These are phyloP conservation scores for Lasiodiplodia theobromae DNA, from an alignment of 2,329 filamentous ascomycete species.

Conservation along the genomic window DNA sequence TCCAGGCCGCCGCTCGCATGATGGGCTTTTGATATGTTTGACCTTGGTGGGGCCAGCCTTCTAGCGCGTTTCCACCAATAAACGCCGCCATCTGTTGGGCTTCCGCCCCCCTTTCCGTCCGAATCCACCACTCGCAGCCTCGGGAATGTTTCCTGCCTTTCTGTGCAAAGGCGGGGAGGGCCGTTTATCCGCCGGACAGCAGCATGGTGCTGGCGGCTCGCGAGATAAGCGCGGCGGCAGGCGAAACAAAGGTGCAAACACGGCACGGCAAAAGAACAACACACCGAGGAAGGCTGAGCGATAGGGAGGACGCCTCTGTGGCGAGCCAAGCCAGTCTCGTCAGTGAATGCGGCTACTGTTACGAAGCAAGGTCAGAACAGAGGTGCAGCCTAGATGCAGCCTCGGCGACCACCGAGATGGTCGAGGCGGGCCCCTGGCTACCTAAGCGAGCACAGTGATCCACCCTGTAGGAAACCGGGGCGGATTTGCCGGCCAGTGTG, in stretches of 20 bases:
- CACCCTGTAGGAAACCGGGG: background rate
- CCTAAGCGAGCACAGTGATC: background rate
- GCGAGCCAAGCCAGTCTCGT: background rate
- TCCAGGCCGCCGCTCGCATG: background rate
- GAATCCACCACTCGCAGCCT: background rate
- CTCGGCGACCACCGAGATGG: background rate
- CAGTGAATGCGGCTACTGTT: background rate
- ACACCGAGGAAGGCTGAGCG: background rate
- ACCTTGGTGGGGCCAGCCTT: background rate
- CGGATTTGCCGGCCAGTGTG: too few relatives aligned
- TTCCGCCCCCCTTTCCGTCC: background rate
- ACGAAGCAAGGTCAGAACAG: background rate
- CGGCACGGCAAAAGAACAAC: background rate
- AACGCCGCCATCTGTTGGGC: background rate
- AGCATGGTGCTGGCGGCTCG: background rate
- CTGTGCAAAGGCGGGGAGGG: background rate
- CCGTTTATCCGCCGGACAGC: background rate
- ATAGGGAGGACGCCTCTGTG: background rate
- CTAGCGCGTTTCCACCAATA: slow-evolving; percentile 27
- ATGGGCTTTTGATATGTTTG: slow-evolving; percentile 7
- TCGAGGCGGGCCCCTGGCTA: background rate
- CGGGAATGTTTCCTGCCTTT: background rate
- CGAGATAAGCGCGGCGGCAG: background rate
- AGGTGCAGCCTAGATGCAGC: slow-evolving; percentile 8
- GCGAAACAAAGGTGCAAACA: background rate